Conservation (phyloP, 2,329 filamentous ascomycete genomes). For the Trichocomaceae sp. region DNA sequence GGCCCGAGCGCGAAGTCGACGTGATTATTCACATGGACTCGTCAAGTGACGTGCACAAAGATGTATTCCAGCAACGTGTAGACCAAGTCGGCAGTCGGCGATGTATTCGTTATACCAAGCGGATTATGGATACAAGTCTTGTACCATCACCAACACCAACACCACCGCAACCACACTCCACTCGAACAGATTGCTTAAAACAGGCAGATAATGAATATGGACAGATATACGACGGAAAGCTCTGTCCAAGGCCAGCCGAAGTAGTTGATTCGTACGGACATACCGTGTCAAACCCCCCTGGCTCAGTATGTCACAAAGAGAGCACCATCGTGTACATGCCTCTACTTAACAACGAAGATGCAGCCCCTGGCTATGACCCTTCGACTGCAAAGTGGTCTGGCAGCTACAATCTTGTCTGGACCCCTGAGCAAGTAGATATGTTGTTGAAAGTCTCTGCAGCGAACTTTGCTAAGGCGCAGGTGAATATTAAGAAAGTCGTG, state of each 20-base stretch:
- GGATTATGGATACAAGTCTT: neutral
- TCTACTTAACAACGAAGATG: slow-evolving; percentile 10
- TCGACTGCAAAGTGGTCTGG: slow-evolving; percentile 13
- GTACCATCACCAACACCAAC: neutral
- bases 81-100: slow-evolving; percentile 13
- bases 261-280: slow-evolving; percentile 13
- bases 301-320: slow-evolving; percentile 7
- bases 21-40: slow-evolving; percentile 12
- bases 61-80: slow-evolving; percentile 10
- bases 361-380: slow-evolving; percentile 7
- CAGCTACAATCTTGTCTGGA: slow-evolving; percentile 14
- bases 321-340: slow-evolving; percentile 13
- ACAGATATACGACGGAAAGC: slow-evolving; percentile 7
- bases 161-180: neutral
- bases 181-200: neutral
- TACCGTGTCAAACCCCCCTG: slow-evolving; percentile 10
- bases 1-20: slow-evolving; percentile 10
- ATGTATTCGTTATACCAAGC: slow-evolving; percentile 9
- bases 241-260: slow-evolving; percentile 1
- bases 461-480: slow-evolving; percentile 6
- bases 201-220: slow-evolving; percentile 5
- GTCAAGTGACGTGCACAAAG: slow-evolving; percentile 11
- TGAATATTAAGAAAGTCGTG: slow-evolving; percentile 6
- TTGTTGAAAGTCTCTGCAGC: slow-evolving; percentile 5
- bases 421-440: slow-evolving; percentile 11